phyloP scores from a whole-genome alignment of 2,329 filamentous ascomycete species.

The Pseudocercospora fijiensis region DNA sequence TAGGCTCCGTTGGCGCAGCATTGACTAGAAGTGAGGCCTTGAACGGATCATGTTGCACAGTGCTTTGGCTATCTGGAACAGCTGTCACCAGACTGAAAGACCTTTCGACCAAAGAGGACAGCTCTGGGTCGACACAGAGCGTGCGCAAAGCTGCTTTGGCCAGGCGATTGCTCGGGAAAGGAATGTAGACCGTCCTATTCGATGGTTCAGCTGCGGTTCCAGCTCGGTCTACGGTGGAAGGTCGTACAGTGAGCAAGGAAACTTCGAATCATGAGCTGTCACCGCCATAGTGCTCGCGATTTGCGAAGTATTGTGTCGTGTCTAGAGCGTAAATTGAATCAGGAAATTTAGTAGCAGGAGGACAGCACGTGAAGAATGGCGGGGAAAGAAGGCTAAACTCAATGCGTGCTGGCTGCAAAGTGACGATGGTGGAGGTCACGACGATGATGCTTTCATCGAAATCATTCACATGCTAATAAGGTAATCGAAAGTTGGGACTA shows the following conservation, averaged over 20 bases:
- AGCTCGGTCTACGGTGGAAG: background rate
- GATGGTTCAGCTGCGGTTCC: conserved; percentile 6
- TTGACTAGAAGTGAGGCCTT: conserved; percentile 26
- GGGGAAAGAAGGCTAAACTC: background rate
- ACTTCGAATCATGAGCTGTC: conserved; percentile 16
- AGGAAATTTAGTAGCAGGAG: background rate
- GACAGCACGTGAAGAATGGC: background rate
- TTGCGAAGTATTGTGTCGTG: background rate
- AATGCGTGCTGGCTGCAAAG: background rate
- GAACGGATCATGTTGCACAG: conserved; percentile 20
- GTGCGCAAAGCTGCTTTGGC: conserved; percentile 72
- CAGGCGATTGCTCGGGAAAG: conserved; percentile 77
- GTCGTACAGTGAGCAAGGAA: conserved; percentile 32
- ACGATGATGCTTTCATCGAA: background rate
- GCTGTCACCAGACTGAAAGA: conserved; percentile 57
- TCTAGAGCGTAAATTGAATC: too few relatives aligned
- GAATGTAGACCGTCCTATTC: conserved; percentile 68
- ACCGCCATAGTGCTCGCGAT: conserved; percentile 2
- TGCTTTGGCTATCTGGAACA: conserved; percentile 17
- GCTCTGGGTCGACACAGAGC: conserved; percentile 81
- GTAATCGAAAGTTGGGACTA: background rate
- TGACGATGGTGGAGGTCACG: background rate
- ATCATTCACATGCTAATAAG: background rate
- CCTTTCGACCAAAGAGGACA: conserved; percentile 79
- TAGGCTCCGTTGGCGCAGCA: conserved; percentile 18